A percentile compares a stretch with the other conserved stretches of the same genome.
phyloP scores from a whole-genome alignment of 148 eudicot genomes.

The Chenopodium formosanum region DNA sequence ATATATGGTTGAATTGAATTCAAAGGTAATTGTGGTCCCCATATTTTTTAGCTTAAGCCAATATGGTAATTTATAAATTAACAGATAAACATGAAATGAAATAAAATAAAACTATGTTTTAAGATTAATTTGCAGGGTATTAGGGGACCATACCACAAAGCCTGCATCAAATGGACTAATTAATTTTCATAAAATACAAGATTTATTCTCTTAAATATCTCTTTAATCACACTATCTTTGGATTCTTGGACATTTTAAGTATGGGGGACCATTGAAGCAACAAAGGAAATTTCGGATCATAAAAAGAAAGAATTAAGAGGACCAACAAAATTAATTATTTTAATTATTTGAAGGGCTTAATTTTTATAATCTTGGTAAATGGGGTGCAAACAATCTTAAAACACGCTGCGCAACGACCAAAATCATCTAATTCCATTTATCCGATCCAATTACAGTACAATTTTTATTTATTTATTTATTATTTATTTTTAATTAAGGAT shows the following conservation, averaged over 20 bases:
- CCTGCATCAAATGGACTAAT: conserved; percentile 22
- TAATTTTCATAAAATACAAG: conserved; percentile 7
- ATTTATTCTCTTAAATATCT: conserved; percentile 4
- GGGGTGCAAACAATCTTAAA: conserved; percentile 25
- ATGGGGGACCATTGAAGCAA: conserved; percentile 31
- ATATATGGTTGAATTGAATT: conserved; percentile 9
- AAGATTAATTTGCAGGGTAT: conserved; percentile 18
- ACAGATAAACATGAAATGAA: conserved; percentile 2
- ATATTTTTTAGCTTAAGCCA: background rate
- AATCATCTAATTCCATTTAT: conserved; percentile 13
- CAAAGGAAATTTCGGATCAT: background rate
- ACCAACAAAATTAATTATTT: background rate
- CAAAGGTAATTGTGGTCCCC: conserved; percentile 24
- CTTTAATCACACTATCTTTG: conserved; percentile 15
- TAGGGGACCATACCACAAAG: conserved; percentile 32
- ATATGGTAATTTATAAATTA: conserved; percentile 9
- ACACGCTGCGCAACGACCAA: conserved; percentile 20
- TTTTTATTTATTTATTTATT: background rate
- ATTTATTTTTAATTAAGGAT: background rate
- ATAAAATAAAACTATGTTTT: background rate
- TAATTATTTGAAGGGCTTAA: background rate
- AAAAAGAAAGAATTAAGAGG: background rate
- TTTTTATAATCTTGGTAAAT: conserved; percentile 10
- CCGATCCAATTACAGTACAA: conserved; percentile 2
- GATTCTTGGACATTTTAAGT: background rate